Evolutionary conservation across 768 basidiomycete genomes (phyloP), one percentile per base, ranked within the genome.

Genomic region (Russula griseocarnosa): DNA sequence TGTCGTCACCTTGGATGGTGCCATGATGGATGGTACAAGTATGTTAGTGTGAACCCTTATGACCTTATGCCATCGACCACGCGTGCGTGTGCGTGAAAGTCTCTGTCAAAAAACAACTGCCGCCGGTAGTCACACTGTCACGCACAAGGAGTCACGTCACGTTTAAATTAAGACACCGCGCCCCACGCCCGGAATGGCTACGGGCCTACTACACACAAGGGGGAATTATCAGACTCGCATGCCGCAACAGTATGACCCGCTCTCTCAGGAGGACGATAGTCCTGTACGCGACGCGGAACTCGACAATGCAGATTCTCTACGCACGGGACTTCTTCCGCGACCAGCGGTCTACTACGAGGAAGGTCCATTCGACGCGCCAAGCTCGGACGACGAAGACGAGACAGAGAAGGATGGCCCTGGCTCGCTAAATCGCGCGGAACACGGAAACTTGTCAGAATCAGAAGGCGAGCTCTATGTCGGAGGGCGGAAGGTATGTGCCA

Each of bases 371-470:
- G 87, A 90, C 67, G 80, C 86, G 24, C 87, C 89, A 8, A 88
- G 87, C 69, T 90, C 89, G n/a, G 86, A 86, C 54, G 87, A 86
- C 58, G 87, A 87, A n/a, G 88, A 86, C 61, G 81, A 82, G 30
- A 81, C 79, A 36, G 72, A 83, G 65, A 86, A 87, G 70, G 71
- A 74, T 1, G 69, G 57, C 4, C 61, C 66, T 42, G 32, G 67
- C 56, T 65, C 76, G 51, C 68, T 74, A 60, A 63, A 70, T 50
- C 62, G 67, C 28, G 71, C 74, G 32, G 70, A 78, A 67, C 68
- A 69, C 26, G 73, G 70, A 9, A 63, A 66, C 18, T 68, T 69
- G 1, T 65, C 67, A 6, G 52, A 26, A 6, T 54, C 52, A 7
- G 32, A 24, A 7, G 71, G 66, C 22, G 70, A 71, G 22, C 67